Percentiles rank a stretch among this genome's conserved stretches.
Evolutionary conservation across 1,139 yeast genomes (phyloP).

Genomic region (Hyphopichia burtonii): DNA sequence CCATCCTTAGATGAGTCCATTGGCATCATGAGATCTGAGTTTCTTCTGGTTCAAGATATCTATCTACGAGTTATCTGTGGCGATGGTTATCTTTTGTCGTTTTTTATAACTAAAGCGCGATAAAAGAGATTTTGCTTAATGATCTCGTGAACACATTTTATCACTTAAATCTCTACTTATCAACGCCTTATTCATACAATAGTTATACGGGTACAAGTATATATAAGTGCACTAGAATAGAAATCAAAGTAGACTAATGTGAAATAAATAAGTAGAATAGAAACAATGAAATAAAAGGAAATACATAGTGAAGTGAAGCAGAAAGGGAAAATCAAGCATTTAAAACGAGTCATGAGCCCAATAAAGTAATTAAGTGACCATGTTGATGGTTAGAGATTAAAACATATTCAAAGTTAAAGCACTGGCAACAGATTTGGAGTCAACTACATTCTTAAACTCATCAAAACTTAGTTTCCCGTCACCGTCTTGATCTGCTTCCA

Average conservation of each 20-base stretch:
- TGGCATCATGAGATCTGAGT: neutral
- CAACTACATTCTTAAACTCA: slow-evolving; percentile 78
- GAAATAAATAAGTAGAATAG: neutral
- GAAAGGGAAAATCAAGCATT: neutral
- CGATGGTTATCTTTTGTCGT: neutral
- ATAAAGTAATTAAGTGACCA: too few relatives aligned
- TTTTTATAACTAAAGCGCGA: neutral
- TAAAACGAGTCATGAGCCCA: neutral
- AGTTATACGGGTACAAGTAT: too few relatives aligned
- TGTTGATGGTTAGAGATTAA: too few relatives aligned
- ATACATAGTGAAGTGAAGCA: neutral
- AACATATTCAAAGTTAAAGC: slow-evolving; percentile 53
- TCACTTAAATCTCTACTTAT: neutral
- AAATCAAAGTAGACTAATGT: too few relatives aligned
- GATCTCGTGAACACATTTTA: neutral
- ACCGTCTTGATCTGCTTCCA: slow-evolving; percentile 91
- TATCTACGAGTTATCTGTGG: too few relatives aligned
- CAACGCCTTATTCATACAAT: neutral
- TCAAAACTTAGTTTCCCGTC: slow-evolving; percentile 86
- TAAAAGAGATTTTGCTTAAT: neutral
- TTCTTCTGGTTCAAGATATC: neutral
- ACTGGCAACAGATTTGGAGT: slow-evolving; percentile 62
- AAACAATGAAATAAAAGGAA: neutral
- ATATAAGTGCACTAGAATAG: too few relatives aligned
- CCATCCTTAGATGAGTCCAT: neutral